A percentile compares a stretch with the other conserved stretches of the same genome.
These are phyloP conservation scores for Syzygium aqueum DNA, from an alignment of 345 rosid species.

Conservation along the genomic window DNA sequence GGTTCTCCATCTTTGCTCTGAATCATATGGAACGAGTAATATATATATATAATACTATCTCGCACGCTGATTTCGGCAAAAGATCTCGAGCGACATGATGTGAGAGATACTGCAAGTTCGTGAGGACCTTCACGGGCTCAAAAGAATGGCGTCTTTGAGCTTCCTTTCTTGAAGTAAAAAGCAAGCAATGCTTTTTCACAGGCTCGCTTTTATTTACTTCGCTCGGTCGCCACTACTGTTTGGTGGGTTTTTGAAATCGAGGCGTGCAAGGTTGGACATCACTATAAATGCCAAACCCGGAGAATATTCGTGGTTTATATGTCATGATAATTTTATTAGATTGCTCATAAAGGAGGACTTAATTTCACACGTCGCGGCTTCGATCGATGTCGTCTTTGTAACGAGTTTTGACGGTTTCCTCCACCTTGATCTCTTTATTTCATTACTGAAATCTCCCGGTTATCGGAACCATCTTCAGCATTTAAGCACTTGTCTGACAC, in stretches of 20 bases:
- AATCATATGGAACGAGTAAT: background rate
- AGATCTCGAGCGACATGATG: background rate
- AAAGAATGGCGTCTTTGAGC: background rate
- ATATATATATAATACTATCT: background rate
- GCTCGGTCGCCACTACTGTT: constrained; percentile 31
- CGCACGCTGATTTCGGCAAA: background rate
- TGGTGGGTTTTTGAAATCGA: constrained; percentile 12
- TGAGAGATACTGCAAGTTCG: background rate
- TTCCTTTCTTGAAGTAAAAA: constrained; percentile 24
- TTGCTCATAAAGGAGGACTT: background rate
- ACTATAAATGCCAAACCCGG: background rate
- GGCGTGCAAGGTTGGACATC: constrained; percentile 19
- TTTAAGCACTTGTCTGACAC: background rate
- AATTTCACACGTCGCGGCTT: background rate
- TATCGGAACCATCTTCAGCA: background rate
- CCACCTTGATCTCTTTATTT: background rate
- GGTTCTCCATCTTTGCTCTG: background rate
- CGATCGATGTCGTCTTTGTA: background rate
- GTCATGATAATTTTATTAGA: background rate
- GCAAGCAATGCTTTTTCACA: constrained; percentile 14
- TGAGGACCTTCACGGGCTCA: background rate
- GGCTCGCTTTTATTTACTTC: constrained; percentile 15
- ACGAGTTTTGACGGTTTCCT: background rate
- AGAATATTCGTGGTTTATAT: background rate
- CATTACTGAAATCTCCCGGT: background rate